Evolutionary conservation across 2,329 filamentous ascomycete genomes (phyloP), one percentile per base, ranked within the genome.

Genomic region (Aspergillus arachidicola): DNA sequence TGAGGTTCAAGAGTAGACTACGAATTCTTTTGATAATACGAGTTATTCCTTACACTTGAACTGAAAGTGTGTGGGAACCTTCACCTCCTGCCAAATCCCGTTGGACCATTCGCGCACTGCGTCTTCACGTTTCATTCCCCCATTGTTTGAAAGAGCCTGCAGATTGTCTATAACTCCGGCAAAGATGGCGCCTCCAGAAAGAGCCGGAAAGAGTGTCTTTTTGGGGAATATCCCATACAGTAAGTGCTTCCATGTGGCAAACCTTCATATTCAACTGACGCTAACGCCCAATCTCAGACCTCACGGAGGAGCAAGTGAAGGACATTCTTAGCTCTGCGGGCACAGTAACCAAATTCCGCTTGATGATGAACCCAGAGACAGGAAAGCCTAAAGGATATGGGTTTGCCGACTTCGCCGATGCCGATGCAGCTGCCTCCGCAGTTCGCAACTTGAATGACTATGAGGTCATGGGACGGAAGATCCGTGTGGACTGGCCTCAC

Each of bases 361-460:
- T 98, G 56, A 94, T 98, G 68, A 96, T 97, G 79, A 96, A 98
- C 81, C 91, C 93, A 59, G 94, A 98, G 74, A 97, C 94, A 3
- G 94, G 94, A 48, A 89, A 93, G 61, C 94, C 95, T 0, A 98
- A 97, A 79, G 95, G 95, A 21, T 99, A 97, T 76, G 95, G 95
- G 41, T 99, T 98, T 73, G 92, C 94, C 73, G 94, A 98, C 77
- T 99, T 96, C 75, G 91, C 93, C 60, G 95, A 98, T 75, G 89
- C 92, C 64, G 94, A 96, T 86, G 85, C 93, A 30, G 95, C 95
- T 36, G 93, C 94, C 43, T 96, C 93, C 2, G 95, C 95, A 2
- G 94, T 98, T 55, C 90, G 94, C 70, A 98, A 99, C 76, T 83
- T 98, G 58, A 97, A 98, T 81, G 93, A 97, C 78, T 90, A 93